These are phyloP conservation scores for Triadica sebifera DNA, from an alignment of 345 rosid species.

Conservation along the genomic window DNA sequence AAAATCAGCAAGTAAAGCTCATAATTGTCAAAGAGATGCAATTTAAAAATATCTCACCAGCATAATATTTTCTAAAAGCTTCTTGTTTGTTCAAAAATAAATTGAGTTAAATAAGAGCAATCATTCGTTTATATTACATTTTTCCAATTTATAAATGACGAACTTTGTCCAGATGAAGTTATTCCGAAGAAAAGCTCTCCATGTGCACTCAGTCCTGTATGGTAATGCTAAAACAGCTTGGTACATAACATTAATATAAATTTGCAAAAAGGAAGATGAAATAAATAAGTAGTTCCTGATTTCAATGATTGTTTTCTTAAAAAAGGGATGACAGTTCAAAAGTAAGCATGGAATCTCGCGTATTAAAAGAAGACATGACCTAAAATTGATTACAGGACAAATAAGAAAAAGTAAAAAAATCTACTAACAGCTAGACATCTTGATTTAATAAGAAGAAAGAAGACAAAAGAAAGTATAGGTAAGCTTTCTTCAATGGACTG, in stretches of 20 bases:
- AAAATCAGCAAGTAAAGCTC: background rate
- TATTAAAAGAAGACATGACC: constrained; percentile 30
- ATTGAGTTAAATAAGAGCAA: constrained; percentile 17
- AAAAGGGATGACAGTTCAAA: constrained; percentile 46
- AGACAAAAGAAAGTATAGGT: constrained; percentile 31
- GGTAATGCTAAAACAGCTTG: constrained; percentile 22
- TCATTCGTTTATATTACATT: constrained; percentile 17
- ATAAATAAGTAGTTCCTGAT: constrained; percentile 29
- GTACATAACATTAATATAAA: constrained; percentile 8
- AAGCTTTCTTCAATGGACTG: constrained; percentile 36
- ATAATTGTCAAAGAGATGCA: constrained; percentile 4
- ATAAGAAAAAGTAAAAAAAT: background rate
- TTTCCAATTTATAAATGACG: constrained; percentile 10
- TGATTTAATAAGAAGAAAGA: constrained; percentile 24
- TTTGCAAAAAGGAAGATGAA: constrained; percentile 13
- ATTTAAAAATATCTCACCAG: constrained; percentile 12
- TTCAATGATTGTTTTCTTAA: constrained; percentile 45
- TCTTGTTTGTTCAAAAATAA: constrained; percentile 16
- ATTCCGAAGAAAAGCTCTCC: constrained; percentile 41
- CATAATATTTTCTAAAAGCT: constrained; percentile 27
- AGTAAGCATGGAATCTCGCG: constrained; percentile 27
- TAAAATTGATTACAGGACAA: constrained; percentile 12
- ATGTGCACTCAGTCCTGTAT: constrained; percentile 48
- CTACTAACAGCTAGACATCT: constrained; percentile 28
- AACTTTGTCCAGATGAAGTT: constrained; percentile 22